Conservation (phyloP, 139 green algal species). For the Zygnema circumcarinatum region DNA sequence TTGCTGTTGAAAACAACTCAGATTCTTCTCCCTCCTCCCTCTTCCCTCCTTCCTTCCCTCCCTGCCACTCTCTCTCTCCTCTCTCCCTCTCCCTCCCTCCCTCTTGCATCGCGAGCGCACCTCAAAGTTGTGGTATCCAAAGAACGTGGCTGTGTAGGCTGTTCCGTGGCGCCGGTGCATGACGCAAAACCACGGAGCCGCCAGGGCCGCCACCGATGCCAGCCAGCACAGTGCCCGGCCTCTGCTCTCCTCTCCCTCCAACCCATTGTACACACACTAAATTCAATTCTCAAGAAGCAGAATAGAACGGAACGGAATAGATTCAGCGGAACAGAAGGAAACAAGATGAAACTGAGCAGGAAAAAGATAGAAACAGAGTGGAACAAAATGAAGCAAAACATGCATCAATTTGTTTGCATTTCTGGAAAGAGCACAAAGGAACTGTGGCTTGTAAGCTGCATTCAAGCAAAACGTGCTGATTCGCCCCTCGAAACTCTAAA, state of each 20-base stretch:
- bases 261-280: too few species aligned
- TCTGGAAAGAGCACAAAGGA: too few species aligned
- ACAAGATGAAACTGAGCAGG: neutral
- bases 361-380: neutral
- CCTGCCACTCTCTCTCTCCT: too few species aligned
- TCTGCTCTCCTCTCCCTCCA: neutral
- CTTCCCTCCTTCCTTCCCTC: too few species aligned
- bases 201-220: neutral
- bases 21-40: too few species aligned
- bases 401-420: neutral
- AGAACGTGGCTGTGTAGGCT: constrained; percentile 57
- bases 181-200: constrained; percentile 43
- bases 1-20: too few species aligned
- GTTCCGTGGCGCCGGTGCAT: constrained; percentile 48
- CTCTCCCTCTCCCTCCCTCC: too few species aligned
- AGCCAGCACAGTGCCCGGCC: neutral
- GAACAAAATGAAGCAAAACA: neutral
- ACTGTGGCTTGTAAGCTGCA: too few species aligned
- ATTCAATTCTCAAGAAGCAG: neutral
- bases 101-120: too few species aligned
- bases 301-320: too few species aligned
- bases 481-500: neutral
- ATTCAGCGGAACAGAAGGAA: neutral
- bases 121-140: constrained; percentile 64
- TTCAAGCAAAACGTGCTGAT: too few species aligned